Percentiles rank a stretch among this genome's conserved stretches.
Conservation (phyloP, 2,329 filamentous ascomycete genomes). For the Aureobasidium leucospermi region DNA sequence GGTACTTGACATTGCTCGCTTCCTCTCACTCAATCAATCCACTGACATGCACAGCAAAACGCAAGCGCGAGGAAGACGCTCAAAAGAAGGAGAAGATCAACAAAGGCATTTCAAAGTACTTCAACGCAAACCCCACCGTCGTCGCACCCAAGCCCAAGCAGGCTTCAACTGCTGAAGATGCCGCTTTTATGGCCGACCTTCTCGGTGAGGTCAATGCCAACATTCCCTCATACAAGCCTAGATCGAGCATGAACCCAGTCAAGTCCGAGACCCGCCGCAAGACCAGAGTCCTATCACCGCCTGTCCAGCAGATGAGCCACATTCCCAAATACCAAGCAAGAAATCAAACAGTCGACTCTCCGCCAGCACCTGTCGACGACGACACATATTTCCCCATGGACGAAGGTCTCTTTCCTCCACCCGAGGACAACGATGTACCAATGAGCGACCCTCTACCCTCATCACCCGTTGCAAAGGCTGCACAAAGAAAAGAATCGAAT, state of each 20-base stretch:
- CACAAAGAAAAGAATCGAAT: conserved; percentile 44
- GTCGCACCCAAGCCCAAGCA: conserved; percentile 71
- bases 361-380: conserved; percentile 14
- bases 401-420: conserved; percentile 44
- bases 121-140: conserved; percentile 53
- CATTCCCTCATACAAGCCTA: conserved; percentile 47
- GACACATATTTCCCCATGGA: conserved; percentile 17
- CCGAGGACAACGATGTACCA: conserved; percentile 60
- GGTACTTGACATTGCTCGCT: conserved; percentile 29
- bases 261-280: conserved; percentile 72
- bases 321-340: conserved; percentile 21
- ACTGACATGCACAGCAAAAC: conserved; percentile 55
- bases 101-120: conserved; percentile 90
- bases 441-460: conserved; percentile 83
- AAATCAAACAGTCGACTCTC: conserved; percentile 4
- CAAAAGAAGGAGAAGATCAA: conserved; percentile 81
- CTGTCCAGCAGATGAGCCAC: conserved; percentile 46
- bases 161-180: conserved; percentile 76
- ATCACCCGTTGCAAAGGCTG: conserved; percentile 54
- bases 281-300: conserved; percentile 72
- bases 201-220: conserved; percentile 85
- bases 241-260: conserved; percentile 52
- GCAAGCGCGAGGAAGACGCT: conserved; percentile 80
- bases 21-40: background rate
- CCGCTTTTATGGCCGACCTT: conserved; percentile 76